These are phyloP conservation scores for Psilocybe sp. DNA, from an alignment of 768 basidiomycete genomes.

Conservation along the genomic window DNA sequence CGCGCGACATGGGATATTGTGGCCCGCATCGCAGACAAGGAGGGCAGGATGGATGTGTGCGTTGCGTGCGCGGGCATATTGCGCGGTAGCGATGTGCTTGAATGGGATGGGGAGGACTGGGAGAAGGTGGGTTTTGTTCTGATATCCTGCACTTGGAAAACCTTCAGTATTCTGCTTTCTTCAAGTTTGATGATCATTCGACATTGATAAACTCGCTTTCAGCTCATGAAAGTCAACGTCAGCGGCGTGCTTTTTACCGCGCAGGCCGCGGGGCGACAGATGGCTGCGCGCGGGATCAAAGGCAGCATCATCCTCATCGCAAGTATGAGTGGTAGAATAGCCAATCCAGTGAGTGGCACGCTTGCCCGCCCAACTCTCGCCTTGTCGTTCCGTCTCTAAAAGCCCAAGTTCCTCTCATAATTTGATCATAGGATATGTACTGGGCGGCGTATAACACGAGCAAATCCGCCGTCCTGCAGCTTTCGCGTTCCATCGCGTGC, in stretches of 20 bases:
- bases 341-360: constrained; percentile 36
- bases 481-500: constrained; percentile 74
- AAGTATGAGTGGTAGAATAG: constrained; percentile 59
- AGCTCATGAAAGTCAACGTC: constrained; percentile 57
- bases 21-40: constrained; percentile 53
- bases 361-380: neutral
- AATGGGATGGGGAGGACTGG: constrained; percentile 56
- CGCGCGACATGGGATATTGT: constrained; percentile 39
- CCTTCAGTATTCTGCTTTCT: neutral
- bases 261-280: constrained; percentile 58
- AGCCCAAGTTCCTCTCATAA: neutral
- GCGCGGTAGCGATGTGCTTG: constrained; percentile 45
- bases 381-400: neutral
- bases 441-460: constrained; percentile 75
- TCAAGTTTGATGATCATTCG: neutral
- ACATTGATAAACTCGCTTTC: neutral
- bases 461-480: constrained; percentile 76
- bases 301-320: constrained; percentile 62
- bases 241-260: constrained; percentile 58
- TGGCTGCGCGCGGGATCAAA: constrained; percentile 42
- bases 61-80: constrained; percentile 67
- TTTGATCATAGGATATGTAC: constrained; percentile 33
- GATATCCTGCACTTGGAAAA: too few relatives aligned
- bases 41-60: constrained; percentile 63
- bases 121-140: too few relatives aligned